Evolutionary conservation across 78 protist species (phyloP), one percentile per base, ranked within the genome.

Genomic region (Mantamonas sphyraenae): DNA sequence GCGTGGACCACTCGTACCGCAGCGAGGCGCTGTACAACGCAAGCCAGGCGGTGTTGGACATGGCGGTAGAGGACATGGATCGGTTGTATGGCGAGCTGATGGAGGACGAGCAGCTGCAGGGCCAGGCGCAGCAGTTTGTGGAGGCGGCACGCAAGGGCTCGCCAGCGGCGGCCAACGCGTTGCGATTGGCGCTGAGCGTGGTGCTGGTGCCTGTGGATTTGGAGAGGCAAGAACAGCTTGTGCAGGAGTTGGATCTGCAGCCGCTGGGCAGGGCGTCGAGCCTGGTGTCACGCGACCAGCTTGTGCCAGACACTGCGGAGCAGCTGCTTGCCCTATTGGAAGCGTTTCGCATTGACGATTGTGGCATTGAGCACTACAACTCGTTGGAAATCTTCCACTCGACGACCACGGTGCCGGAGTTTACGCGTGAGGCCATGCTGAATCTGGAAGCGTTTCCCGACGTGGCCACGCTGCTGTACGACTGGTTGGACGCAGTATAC

Each of bases 31-130:
- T n/a, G n/a, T n/a, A n/a, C n/a, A n/a, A n/a, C n/a, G n/a, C n/a
- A n/a, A n/a, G n/a, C n/a, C n/a, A n/a, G n/a, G n/a, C n/a, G n/a
- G n/a, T n/a, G n/a, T n/a, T n/a, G n/a, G n/a, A n/a, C n/a, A n/a
- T n/a, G n/a, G n/a, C n/a, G n/a, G n/a, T n/a, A n/a, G n/a, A n/a
- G n/a, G n/a, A n/a, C n/a, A n/a, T n/a, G n/a, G n/a, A n/a, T n/a
- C n/a, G n/a, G n/a, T n/a, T n/a, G n/a, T n/a, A n/a, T n/a, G n/a
- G n/a, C n/a, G n/a, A n/a, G n/a, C n/a, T n/a, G n/a, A n/a, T n/a
- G n/a, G 42, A 58, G 26, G 64, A 34, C 34, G 64, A 58, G 64
- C 64, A 37, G 34, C 40, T 58, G 64, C 43, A 58, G 42, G 16
- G 30, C 64, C 28, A 34, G 50, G 47, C 19, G 40, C 31, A 24